These are phyloP conservation scores for Backusella psychrophila DNA, from an alignment of 192 early-diverging fungal species.

Conservation along the genomic window DNA sequence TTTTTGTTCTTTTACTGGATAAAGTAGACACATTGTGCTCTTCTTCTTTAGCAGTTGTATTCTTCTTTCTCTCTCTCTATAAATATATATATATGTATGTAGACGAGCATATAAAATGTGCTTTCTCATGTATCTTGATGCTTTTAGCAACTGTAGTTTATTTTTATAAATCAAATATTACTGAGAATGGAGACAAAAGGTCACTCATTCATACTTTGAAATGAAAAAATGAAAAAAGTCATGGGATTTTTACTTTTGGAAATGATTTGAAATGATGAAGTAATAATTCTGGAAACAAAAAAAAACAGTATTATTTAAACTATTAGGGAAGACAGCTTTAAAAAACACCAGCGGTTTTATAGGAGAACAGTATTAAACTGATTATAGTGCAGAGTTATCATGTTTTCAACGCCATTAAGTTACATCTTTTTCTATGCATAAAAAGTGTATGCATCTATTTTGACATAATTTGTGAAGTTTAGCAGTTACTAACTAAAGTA, in stretches of 20 bases:
- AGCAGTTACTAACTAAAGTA: neutral
- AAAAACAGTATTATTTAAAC: neutral
- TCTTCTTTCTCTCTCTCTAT: neutral
- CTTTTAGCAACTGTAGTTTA: neutral
- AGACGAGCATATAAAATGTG: neutral
- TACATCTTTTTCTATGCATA: neutral
- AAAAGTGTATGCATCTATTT: neutral
- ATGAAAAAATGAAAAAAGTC: neutral
- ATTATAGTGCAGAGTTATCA: neutral
- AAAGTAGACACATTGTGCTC: neutral
- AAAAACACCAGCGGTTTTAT: neutral
- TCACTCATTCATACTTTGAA: neutral
- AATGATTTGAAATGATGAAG: too few relatives aligned
- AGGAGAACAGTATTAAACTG: neutral
- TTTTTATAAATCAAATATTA: neutral
- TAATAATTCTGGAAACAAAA: neutral
- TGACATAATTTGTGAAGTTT: conserved; percentile 1
- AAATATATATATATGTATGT: neutral
- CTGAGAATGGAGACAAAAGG: neutral
- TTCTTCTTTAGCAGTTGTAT: neutral
- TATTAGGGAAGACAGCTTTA: neutral
- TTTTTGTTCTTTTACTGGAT: neutral
- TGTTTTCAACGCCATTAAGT: neutral
- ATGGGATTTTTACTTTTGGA: neutral
- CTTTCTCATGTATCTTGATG: neutral